Percentiles rank a stretch among this genome's conserved stretches.
phyloP scores from a whole-genome alignment of 225 moss, liverwort and hornwort genomes.

The Thuidium tamariscinum region DNA sequence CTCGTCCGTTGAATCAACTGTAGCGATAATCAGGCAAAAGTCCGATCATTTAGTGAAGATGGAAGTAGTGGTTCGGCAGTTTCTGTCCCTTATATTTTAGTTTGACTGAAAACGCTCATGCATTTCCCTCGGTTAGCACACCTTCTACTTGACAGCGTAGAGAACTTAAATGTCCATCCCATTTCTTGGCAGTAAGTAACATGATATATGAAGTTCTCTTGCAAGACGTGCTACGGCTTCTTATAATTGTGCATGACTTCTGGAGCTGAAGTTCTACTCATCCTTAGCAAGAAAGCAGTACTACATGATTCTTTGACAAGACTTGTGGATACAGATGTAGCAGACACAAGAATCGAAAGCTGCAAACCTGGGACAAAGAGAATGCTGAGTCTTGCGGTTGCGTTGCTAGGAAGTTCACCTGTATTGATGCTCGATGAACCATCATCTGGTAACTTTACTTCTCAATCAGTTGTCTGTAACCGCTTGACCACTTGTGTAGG shows the following conservation, averaged over 20 bases:
- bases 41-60: not conserved
- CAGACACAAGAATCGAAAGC: conserved; percentile 41
- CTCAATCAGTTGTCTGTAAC: not conserved
- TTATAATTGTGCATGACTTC: not conserved
- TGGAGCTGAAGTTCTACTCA: not conserved
- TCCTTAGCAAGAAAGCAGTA: not conserved
- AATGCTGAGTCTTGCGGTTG: conserved; percentile 69
- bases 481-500: not conserved
- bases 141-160: not conserved
- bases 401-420: conserved; percentile 66
- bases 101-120: not conserved
- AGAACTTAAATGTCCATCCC: not conserved
- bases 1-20: not conserved
- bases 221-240: not conserved
- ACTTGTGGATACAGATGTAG: conserved; percentile 41
- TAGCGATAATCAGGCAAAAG: not conserved
- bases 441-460: conserved; percentile 39
- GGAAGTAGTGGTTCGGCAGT: not conserved
- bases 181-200: not conserved
- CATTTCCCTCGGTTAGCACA: not conserved
- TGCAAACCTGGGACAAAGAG: conserved; percentile 61
- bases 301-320: not conserved
- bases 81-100: not conserved
- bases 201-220: not conserved
- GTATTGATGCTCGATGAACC: conserved; percentile 87